Evolutionary conservation across 805 yeast species (phyloP), one percentile per base, ranked within the genome.

Genomic region (Saccharomycopsis javanensis): DNA sequence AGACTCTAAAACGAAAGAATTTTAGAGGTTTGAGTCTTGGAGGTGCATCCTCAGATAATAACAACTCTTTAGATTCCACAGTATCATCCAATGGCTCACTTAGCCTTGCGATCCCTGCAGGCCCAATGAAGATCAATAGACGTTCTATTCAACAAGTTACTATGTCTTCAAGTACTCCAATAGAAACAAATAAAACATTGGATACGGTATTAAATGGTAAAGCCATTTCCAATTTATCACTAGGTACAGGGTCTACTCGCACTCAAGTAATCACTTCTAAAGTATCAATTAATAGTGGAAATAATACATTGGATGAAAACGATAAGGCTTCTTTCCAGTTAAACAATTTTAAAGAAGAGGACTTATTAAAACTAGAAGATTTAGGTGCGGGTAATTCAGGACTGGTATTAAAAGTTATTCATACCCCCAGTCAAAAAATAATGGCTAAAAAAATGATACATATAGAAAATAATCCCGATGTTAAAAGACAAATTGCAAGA

Each of bases 321-420:
- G 57, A 50, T 15, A 42, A 42, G 13, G 48, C 48, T 18, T 58
- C 57, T n/a, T 60, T 60, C 37, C 18, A 45, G 37, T 46, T 60
- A 15, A 60, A 58, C 38, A 75, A 77, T 54, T 73, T 83, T 51
- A 75, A 76, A 55, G 77, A 78, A 46, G 82, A 81, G 48, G 97
- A 94, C 65, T 70, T 94, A 27, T 80, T 90, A 15, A 80, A 83
- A 34, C 68, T 94, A 55, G 83, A 88, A 59, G 83, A 82, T 60
- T 75, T 94, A 54, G 99, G 99, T 8, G 79, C 88, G 30, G 99
- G 99, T 11, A 91, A 88, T 67, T 89, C 96, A 11, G 99, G 99
- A 1, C 83, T 89, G 1, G 99, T 94, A 2, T 75, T 86, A 51
- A 89, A 91, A 66, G 95, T 90, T 11, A 72, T 89, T 55, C 98